Evolutionary conservation across 495 filamentous ascomycete species (phyloP).

Genomic region (Penicillium lividum): DNA sequence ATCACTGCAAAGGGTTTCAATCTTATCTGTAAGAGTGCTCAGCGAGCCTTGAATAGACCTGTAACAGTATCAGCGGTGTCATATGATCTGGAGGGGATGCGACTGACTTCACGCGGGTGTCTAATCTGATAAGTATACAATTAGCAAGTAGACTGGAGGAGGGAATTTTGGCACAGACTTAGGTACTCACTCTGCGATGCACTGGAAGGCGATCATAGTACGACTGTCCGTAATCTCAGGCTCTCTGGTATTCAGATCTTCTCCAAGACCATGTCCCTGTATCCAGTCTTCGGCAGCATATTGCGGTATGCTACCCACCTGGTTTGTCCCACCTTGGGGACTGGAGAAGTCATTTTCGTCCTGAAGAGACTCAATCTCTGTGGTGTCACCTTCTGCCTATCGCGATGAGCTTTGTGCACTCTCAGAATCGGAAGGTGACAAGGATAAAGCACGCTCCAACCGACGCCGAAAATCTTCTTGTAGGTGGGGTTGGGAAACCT

Average conservation of each 20-base stretch:
- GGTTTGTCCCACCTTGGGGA: background rate
- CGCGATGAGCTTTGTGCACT: background rate
- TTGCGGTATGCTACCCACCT: background rate
- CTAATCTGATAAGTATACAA: background rate
- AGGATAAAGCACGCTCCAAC: conserved; percentile 3
- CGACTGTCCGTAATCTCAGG: background rate
- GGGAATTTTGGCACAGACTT: background rate
- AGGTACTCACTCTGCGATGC: conserved; percentile 1
- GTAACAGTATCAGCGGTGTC: too few relatives aligned
- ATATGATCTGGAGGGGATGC: too few relatives aligned
- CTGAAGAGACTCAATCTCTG: background rate
- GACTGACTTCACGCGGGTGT: background rate
- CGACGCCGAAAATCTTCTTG: conserved; percentile 1
- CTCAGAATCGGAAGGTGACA: conserved; percentile 3
- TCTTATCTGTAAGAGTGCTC: conserved; percentile 1
- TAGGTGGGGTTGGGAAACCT: background rate
- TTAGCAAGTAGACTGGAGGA: background rate
- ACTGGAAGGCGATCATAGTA: conserved; percentile 2
- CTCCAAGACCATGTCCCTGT: background rate
- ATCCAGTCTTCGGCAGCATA: background rate
- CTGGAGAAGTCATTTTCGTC: background rate
- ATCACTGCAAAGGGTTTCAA: background rate
- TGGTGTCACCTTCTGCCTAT: background rate
- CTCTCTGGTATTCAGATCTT: background rate
- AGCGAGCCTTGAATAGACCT: too few relatives aligned